A percentile compares a stretch with the other conserved stretches of the same genome.
Evolutionary conservation across 176 grass and related monocot species (phyloP).

Genomic region (Musa acuminata): DNA sequence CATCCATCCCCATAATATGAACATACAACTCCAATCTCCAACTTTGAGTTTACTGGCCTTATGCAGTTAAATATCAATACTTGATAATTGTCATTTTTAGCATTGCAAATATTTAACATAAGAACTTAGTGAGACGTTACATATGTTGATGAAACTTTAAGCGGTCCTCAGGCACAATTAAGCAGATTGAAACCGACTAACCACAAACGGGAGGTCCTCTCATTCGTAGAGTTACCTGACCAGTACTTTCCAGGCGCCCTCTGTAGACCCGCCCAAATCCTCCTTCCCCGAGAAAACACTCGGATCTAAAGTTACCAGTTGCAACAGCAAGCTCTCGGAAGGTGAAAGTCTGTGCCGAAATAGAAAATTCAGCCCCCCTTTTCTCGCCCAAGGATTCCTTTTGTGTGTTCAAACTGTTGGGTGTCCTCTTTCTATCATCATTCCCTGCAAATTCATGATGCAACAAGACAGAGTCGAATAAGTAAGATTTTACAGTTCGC

Average conservation of each 20-base stretch:
- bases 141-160: not conserved
- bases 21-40: not conserved
- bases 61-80: too few species aligned
- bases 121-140: not conserved
- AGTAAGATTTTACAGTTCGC: not conserved
- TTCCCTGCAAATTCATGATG: not conserved
- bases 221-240: not conserved
- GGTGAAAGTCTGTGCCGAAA: conserved; percentile 7
- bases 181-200: not conserved
- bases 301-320: conserved; percentile 11
- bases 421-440: not conserved
- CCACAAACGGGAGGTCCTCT: not conserved
- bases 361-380: not conserved
- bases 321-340: not conserved
- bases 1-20: not conserved
- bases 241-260: conserved; percentile 7
- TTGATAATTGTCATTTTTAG: not conserved
- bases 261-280: conserved; percentile 66
- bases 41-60: not conserved
- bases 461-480: not conserved
- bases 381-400: not conserved
- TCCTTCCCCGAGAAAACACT: conserved; percentile 10
- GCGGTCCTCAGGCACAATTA: not conserved
- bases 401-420: not conserved
- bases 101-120: not conserved